A percentile compares a stretch with the other conserved stretches of the same genome.
These are phyloP conservation scores for Lycium barbarum DNA, from an alignment of 257 asterid genomes.

Conservation along the genomic window DNA sequence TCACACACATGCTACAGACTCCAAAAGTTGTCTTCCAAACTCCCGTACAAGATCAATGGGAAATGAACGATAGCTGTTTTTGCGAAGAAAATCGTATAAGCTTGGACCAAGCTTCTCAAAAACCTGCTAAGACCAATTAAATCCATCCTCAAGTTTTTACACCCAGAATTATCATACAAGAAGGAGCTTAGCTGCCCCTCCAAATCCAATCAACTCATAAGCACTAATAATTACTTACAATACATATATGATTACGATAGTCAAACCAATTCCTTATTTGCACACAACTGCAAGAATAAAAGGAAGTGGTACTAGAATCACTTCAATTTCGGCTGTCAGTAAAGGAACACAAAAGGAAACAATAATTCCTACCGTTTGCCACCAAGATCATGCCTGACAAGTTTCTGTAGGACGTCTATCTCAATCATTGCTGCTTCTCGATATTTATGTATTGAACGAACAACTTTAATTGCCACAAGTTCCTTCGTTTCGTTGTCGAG, in stretches of 20 bases:
- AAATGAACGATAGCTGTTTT: constrained; percentile 88
- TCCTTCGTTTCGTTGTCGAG: constrained; percentile 77
- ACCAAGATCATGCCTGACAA: constrained; percentile 62
- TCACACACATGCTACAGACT: constrained; percentile 98
- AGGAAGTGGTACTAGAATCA: constrained; percentile 28
- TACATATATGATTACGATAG: constrained; percentile 81
- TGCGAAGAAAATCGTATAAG: constrained; percentile 95
- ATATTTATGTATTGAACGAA: constrained; percentile 76
- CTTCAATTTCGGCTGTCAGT: constrained; percentile 13
- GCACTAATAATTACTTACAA: constrained; percentile 61
- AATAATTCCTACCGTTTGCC: constrained; percentile 60
- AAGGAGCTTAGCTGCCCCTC: constrained; percentile 26
- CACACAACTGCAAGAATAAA: constrained; percentile 67
- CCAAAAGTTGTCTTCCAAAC: constrained; percentile 96
- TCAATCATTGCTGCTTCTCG: constrained; percentile 89
- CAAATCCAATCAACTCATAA: constrained; percentile 26
- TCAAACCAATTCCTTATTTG: constrained; percentile 83
- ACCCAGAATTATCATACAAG: constrained; percentile 23
- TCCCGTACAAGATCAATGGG: constrained; percentile 98
- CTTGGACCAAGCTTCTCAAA: constrained; percentile 99
- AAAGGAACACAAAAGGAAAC: constrained; percentile 5
- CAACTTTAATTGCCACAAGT: constrained; percentile 75
- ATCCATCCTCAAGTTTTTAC: constrained; percentile 48
- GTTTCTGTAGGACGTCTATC: constrained; percentile 68
- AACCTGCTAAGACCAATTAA: constrained; percentile 88